Conservation (phyloP, 164 flowering plant genomes). For the Stephania yunnanensis region DNA sequence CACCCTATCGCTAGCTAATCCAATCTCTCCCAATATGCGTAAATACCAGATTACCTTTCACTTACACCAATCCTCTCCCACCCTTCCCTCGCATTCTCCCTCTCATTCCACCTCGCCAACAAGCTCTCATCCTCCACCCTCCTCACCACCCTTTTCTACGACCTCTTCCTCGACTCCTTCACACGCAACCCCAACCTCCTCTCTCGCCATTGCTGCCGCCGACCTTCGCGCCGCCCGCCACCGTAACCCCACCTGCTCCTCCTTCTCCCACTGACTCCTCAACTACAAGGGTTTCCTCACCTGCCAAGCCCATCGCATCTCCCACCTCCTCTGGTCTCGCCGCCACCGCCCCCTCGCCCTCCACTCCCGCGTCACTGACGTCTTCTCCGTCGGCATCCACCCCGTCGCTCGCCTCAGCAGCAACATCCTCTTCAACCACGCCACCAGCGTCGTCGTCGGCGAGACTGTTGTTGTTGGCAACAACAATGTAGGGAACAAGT, state of each 20-base stretch:
- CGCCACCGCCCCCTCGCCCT: conserved; percentile 8
- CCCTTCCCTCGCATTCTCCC: conserved; percentile 7
- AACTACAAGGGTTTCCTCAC: conserved; percentile 16
- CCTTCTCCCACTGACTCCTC: conserved; percentile 9
- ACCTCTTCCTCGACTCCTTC: conserved; percentile 11
- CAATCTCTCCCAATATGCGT: no score
- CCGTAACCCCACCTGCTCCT: conserved; percentile 11
- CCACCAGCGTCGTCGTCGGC: conserved; percentile 11
- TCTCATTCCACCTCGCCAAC: conserved; percentile 13
- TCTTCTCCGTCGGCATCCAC: conserved; percentile 9
- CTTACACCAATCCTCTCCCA: conserved; percentile 6
- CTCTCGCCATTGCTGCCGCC: not conserved
- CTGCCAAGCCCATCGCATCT: conserved; percentile 16
- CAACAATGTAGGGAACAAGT: not conserved
- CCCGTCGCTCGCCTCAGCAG: not conserved
- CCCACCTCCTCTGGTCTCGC: conserved; percentile 12
- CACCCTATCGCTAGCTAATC: no score
- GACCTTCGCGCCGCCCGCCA: conserved; percentile 8
- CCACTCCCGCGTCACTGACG: conserved; percentile 9
- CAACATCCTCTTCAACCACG: conserved; percentile 11
- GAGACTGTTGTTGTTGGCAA: conserved; percentile 16
- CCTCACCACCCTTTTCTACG: conserved; percentile 13
- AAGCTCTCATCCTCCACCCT: conserved; percentile 15
- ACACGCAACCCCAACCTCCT: conserved; percentile 1
- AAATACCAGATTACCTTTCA: no score